Base-by-base conservation (phyloP, 2,329 filamentous ascomycete genomes). In the Byssochlamys sp. region DNA sequence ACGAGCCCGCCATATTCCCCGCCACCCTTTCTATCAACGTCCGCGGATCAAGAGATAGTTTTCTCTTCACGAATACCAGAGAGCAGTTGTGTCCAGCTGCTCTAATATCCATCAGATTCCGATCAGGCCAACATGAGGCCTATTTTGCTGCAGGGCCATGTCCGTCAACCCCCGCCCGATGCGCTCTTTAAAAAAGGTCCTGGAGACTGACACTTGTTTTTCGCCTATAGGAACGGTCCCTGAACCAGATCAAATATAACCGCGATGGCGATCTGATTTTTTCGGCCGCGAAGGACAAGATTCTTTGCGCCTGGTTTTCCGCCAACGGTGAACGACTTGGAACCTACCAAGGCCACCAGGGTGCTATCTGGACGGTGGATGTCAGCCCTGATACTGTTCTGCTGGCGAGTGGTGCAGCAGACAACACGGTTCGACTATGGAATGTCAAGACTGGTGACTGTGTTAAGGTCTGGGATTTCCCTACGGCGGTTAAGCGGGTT, bases 341-440 rank as follows among this genome's bases (percentile, higher is more conserved):
- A 70, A 94, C 92, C 68, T 99, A 97, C 80, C 87, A 90, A 73
- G 94, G 94, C 75, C 94, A 99, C 79, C 88, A 95, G 76, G 94
- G 94, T 78, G 92, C 94, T 69, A 89, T 99, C 80, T 99, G 94
- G 94, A 96, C 94, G 62, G 89, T 99, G 76, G 94, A 99, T 73
- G 88, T 96, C 71, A 90, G 96, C 79, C 91, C 92, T 64, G 91
- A 91, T 69, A 89, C 88, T 63, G 90, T 89, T 69, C 84, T 99
- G 71, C 87, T 97, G 72, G 94, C 92, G 71, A 95, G 90, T 61
- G 94, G 94, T 69, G 94, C 91, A 67, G 94, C 94, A 76, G 94
- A 99, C 80, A 97, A 97, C 82, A 96, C 92, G 51, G 92, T 99
- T 77, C 86, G 91, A 71, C 83, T 99, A 69, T 99, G 94, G 94